Conservation (phyloP, 2,329 filamentous ascomycete genomes). For the Fusarium albidum region DNA sequence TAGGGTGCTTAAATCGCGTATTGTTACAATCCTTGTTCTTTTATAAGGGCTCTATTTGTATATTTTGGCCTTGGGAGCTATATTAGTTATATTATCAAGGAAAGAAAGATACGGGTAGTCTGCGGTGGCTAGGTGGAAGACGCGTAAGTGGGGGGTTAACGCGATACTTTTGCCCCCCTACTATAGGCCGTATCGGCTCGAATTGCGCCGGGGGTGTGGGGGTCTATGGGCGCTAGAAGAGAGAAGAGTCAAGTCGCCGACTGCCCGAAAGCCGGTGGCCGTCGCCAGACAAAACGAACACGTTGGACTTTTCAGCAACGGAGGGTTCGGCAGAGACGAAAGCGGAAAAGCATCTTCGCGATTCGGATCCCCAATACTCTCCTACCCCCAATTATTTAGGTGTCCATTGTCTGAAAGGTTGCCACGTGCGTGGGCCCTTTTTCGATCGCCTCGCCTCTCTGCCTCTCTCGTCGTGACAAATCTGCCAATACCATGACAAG, state of each 20-base stretch:
- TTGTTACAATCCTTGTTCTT: too few relatives aligned
- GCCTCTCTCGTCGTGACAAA: conserved; percentile 40
- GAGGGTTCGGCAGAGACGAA: conserved; percentile 6
- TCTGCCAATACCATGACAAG: conserved; percentile 40
- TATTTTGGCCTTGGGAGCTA: too few relatives aligned
- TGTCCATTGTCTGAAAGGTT: conserved; percentile 29
- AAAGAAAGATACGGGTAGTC: too few relatives aligned
- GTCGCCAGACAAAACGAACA: conserved; percentile 38
- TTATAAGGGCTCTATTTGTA: too few relatives aligned
- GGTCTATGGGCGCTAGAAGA: conserved; percentile 25
- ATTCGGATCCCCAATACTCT: conserved; percentile 14
- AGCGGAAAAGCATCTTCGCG: conserved; percentile 14
- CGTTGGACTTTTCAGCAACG: conserved; percentile 41
- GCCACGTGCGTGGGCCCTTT: conserved; percentile 45
- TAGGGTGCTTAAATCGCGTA: too few relatives aligned
- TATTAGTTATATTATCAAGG: too few relatives aligned
- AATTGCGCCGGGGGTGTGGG: conserved; percentile 26
- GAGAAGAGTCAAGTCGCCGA: too few relatives aligned
- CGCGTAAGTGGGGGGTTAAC: too few relatives aligned
- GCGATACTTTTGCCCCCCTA: too few relatives aligned
- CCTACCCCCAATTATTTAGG: neutral
- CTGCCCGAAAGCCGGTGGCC: conserved; percentile 23
- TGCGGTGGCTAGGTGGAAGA: too few relatives aligned
- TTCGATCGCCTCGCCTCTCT: conserved; percentile 40
- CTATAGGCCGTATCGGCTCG: neutral